Conservation (phyloP, 495 filamentous ascomycete genomes). For the Xylaria cubensis region DNA sequence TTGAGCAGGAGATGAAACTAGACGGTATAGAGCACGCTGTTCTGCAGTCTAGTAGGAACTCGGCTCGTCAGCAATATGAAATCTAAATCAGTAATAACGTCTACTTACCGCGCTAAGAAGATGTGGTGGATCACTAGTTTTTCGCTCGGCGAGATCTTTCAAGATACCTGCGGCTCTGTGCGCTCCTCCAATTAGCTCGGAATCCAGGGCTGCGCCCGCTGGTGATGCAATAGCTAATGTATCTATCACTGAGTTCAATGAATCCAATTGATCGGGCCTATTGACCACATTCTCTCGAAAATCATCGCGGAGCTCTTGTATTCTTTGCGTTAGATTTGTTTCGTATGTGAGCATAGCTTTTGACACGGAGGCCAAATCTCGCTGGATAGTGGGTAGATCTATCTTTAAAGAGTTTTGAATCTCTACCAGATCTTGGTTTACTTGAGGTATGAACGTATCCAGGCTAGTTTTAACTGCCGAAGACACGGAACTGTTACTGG, state of each 20-base stretch:
- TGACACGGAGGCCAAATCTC: background rate
- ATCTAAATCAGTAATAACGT: background rate
- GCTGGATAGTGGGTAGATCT: background rate
- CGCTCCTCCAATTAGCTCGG: background rate
- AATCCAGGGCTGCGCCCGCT: background rate
- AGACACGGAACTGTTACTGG: background rate
- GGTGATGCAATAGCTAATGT: background rate
- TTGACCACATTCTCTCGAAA: background rate
- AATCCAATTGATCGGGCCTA: background rate
- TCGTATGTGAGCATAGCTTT: background rate
- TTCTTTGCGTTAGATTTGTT: background rate
- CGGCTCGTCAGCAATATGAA: background rate
- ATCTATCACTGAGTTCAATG: background rate
- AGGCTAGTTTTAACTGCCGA: background rate
- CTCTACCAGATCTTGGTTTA: background rate
- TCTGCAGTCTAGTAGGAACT: conserved; percentile 2
- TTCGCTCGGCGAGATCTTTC: background rate
- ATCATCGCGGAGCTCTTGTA: background rate
- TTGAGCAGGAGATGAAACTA: conserved; percentile 4
- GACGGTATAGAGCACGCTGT: conserved; percentile 7
- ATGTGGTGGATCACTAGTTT: background rate
- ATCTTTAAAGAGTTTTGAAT: background rate
- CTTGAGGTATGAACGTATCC: conserved; percentile 10
- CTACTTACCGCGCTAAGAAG: background rate
- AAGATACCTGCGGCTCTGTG: background rate